Percentiles rank a stretch among this genome's conserved stretches.
Evolutionary conservation across 192 early-diverging fungal species (phyloP).

Genomic region (Thoreauomyces humboldtii): DNA sequence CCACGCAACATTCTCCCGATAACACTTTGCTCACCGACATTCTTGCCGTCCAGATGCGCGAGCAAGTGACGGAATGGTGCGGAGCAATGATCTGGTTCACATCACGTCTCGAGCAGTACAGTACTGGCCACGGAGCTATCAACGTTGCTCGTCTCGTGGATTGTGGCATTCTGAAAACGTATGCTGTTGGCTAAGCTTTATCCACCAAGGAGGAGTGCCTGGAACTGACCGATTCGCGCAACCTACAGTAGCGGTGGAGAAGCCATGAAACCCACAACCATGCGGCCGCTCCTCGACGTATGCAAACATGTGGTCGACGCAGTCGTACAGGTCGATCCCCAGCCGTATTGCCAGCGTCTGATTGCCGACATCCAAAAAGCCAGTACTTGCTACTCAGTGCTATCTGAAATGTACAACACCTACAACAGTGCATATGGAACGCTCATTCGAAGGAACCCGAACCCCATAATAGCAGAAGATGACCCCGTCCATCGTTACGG

Average conservation of each 20-base stretch:
- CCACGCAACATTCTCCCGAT: neutral
- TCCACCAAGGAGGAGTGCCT: neutral
- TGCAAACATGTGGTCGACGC: neutral
- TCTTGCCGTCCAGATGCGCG: neutral
- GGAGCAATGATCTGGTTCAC: conserved; percentile 9
- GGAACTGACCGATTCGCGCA: neutral
- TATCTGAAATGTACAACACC: neutral
- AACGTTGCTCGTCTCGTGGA: neutral
- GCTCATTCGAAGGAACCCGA: neutral
- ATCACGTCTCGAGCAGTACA: neutral
- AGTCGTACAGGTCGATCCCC: neutral
- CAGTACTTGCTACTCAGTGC: neutral
- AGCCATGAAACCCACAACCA: neutral
- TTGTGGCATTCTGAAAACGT: conserved; percentile 11
- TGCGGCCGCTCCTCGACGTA: neutral
- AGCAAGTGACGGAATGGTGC: neutral
- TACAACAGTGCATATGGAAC: neutral
- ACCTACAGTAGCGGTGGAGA: neutral
- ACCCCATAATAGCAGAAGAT: neutral
- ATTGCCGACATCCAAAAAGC: neutral
- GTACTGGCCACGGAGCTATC: neutral
- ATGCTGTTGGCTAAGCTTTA: neutral
- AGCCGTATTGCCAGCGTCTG: neutral
- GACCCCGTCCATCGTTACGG: conserved; percentile 15
- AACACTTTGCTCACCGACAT: neutral